phyloP scores from a whole-genome alignment of 805 yeast species.

The Lipomyces japonicus region DNA sequence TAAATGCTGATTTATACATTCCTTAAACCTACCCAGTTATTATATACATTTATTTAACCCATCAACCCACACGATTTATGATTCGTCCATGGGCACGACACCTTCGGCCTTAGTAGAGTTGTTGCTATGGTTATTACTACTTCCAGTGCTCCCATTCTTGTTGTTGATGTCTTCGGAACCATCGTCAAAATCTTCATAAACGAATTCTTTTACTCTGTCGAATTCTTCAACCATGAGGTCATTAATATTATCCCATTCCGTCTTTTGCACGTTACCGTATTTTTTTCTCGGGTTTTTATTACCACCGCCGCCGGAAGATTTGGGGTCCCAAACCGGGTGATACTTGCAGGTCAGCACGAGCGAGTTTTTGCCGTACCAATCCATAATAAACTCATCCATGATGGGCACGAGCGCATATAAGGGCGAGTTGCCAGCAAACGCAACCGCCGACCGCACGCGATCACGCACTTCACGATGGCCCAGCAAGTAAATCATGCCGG shows the following conservation, averaged over 20 bases:
- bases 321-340: conserved; percentile 79
- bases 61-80: not conserved
- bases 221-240: conserved; percentile 76
- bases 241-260: conserved; percentile 67
- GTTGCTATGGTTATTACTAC: too few species aligned
- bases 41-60: not conserved
- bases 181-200: conserved; percentile 68
- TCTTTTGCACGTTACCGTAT: conserved; percentile 80
- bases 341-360: conserved; percentile 52
- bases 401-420: conserved; percentile 78
- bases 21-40: too few species aligned
- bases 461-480: conserved; percentile 73
- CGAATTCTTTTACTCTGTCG: conserved; percentile 80
- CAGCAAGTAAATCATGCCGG: conserved; percentile 77
- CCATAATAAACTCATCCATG: conserved; percentile 82
- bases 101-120: too few species aligned
- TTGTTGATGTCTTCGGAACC: not conserved
- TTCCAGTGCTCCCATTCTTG: too few species aligned
- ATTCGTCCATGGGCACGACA: not conserved
- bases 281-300: conserved; percentile 79
- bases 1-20: too few species aligned
- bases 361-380: conserved; percentile 87
- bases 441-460: conserved; percentile 59
- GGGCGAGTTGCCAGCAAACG: conserved; percentile 65
- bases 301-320: too few species aligned